Base-by-base conservation (phyloP, 768 basidiomycete species). In the Mycena metata region DNA sequence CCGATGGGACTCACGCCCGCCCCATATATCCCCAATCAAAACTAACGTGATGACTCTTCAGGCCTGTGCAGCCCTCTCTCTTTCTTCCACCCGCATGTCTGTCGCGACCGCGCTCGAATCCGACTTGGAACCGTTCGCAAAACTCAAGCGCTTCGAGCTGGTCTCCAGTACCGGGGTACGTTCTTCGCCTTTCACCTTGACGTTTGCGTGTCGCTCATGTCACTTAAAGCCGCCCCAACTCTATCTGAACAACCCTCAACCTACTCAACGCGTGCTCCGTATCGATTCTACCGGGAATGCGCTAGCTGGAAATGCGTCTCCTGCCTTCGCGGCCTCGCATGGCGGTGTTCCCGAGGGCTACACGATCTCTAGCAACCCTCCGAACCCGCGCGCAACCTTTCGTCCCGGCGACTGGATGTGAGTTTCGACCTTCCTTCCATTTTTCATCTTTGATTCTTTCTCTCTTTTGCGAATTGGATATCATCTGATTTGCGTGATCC, bases 331-430 rank as follows among this genome's bases (percentile, higher is more conserved):
- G 21, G 58, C 71, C 51, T 65, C 69, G 57, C 42, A 45, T 45
- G 26, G 69, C 57, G 63, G 71, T 59, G 69, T 47, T 47, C 64
- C 61, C 39, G 75, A 79, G 51, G 85, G 85, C 39, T 90, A 88
- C 67, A 83, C 88, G 6, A 81, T 91, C 59, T 92, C 91, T 19
- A 87, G 77, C 72, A 92, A 92, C 70, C 91, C 91, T 7, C 91
- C 91, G 15, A 92, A 91, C 74, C 88, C 90, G 16, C 84, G 86
- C 72, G 87, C 86, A 3, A 87, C 82, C 72, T 92, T 92, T 77
- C 83, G 91, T 72, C 80, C 85, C 6, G 91, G 91, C 17, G 91
- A 92, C 74, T 92, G 91, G 91, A 91, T 92, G 91, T 92, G 75
- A 81, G 91, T 88, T 23, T 51, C 47, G 67, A 36, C 58, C 56